phyloP scores from a whole-genome alignment of 176 grass and related monocot genomes.

The Oryza glaberrima region DNA sequence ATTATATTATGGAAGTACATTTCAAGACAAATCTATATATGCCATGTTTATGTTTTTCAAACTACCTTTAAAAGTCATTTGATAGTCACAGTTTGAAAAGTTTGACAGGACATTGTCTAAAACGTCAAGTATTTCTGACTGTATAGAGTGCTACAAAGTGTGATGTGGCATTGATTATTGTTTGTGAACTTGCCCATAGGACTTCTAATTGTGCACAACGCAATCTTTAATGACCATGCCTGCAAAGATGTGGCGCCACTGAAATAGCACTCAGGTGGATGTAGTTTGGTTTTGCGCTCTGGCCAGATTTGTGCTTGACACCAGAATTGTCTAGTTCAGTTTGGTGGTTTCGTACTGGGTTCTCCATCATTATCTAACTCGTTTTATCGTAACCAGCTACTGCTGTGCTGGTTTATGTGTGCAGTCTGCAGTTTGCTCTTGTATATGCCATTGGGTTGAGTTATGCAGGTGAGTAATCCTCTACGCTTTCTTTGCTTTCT shows the following conservation, averaged over 20 bases:
- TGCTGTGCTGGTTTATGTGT: conserved; percentile 61
- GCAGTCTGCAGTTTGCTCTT: conserved; percentile 78
- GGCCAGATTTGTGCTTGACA: too few relatives aligned
- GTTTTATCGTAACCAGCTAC: conserved; percentile 50
- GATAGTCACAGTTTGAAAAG: not conserved
- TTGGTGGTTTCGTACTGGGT: not conserved
- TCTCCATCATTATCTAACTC: conserved; percentile 5
- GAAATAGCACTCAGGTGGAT: not conserved
- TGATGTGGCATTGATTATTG: not conserved
- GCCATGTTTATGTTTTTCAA: too few relatives aligned
- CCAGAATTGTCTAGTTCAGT: too few relatives aligned
- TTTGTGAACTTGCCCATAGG: not conserved
- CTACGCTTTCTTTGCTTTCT: not conserved
- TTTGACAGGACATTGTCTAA: not conserved
- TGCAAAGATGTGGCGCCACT: too few relatives aligned
- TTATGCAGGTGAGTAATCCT: conserved; percentile 63
- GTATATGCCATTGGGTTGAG: conserved; percentile 72
- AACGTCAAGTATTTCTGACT: not conserved
- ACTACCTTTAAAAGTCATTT: not conserved
- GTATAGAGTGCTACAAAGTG: not conserved
- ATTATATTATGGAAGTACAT: too few relatives aligned
- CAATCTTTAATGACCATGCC: not conserved
- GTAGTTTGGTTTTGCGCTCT: not conserved
- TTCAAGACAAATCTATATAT: too few relatives aligned
- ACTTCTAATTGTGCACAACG: not conserved